Conservation (phyloP, 1,139 yeast genomes). For the Protomyces arabidopsidicola region DNA sequence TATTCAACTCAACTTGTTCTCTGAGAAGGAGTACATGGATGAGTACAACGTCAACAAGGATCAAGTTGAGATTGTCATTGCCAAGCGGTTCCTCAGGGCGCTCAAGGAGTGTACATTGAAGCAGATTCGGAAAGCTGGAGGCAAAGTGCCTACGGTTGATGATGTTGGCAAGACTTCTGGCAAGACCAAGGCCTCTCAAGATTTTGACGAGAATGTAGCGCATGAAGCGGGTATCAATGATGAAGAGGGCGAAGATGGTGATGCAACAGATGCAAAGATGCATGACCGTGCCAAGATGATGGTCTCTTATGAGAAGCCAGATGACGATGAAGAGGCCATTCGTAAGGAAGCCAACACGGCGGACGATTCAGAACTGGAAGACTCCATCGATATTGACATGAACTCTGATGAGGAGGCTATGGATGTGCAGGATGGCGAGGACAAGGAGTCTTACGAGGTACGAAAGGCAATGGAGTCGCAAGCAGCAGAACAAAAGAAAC, state of each 20-base stretch:
- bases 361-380: constrained; percentile 45
- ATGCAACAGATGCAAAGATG: constrained; percentile 64
- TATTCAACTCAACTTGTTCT: constrained; percentile 69
- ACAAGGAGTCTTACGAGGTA: constrained; percentile 32
- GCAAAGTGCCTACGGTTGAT: constrained; percentile 40
- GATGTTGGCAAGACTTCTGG: constrained; percentile 65
- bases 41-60: constrained; percentile 85
- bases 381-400: constrained; percentile 40
- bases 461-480: constrained; percentile 41
- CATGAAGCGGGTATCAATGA: constrained; percentile 35
- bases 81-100: constrained; percentile 58
- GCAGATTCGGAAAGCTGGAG: constrained; percentile 47
- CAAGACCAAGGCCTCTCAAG: constrained; percentile 42
- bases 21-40: constrained; percentile 67
- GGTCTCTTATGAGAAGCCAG: constrained; percentile 90
- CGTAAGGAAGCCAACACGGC: constrained; percentile 67
- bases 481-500: constrained; percentile 54
- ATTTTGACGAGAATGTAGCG: constrained; percentile 31
- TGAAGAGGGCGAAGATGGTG: constrained; percentile 49
- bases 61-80: constrained; percentile 67
- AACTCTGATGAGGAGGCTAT: constrained; percentile 35
- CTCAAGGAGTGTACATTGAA: constrained; percentile 70
- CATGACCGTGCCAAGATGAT: constrained; percentile 69
- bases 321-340: constrained; percentile 90
- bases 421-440: constrained; percentile 30